These are phyloP conservation scores for Mortierella sp. DNA, from an alignment of 371 early-diverging fungal genomes.

Conservation along the genomic window DNA sequence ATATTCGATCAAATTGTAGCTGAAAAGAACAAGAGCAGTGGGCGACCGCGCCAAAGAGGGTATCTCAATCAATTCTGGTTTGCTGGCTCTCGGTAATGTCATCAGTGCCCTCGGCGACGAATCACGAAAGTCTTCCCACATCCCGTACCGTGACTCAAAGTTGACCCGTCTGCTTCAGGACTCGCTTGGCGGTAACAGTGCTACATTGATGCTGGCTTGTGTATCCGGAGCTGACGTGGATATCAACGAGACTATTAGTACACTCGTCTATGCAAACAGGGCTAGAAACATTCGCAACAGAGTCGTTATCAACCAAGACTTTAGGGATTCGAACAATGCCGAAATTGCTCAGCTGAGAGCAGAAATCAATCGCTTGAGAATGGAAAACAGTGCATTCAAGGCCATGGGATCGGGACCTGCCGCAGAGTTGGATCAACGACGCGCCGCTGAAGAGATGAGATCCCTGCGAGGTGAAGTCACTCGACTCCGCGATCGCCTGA, in stretches of 20 bases:
- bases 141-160: constrained; percentile 99
- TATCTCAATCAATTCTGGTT: constrained; percentile 97
- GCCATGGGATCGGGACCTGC: constrained; percentile 59
- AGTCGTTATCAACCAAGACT: constrained; percentile 83
- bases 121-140: constrained; percentile 71
- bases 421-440: constrained; percentile 44
- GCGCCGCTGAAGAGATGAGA: constrained; percentile 64
- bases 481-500: constrained; percentile 67
- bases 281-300: constrained; percentile 91
- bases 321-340: constrained; percentile 64
- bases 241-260: constrained; percentile 92
- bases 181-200: constrained; percentile 96
- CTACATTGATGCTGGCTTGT: constrained; percentile 94
- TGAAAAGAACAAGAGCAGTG: constrained; percentile 94
- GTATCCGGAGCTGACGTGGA: constrained; percentile 84
- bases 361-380: constrained; percentile 76
- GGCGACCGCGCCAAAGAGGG: constrained; percentile 98
- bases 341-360: constrained; percentile 82
- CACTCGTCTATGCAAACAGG: constrained; percentile 92
- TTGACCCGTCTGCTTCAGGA: constrained; percentile 98
- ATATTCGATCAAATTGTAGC: constrained; percentile 42
- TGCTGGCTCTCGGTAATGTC: constrained; percentile 98
- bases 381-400: constrained; percentile 69
- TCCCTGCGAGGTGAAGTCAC: constrained; percentile 62
- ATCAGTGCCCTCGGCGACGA: constrained; percentile 97